A percentile compares a stretch with the other conserved stretches of the same genome.
Evolutionary conservation across 2,329 filamentous ascomycete genomes (phyloP).

Genomic region (Thelonectria discophora): DNA sequence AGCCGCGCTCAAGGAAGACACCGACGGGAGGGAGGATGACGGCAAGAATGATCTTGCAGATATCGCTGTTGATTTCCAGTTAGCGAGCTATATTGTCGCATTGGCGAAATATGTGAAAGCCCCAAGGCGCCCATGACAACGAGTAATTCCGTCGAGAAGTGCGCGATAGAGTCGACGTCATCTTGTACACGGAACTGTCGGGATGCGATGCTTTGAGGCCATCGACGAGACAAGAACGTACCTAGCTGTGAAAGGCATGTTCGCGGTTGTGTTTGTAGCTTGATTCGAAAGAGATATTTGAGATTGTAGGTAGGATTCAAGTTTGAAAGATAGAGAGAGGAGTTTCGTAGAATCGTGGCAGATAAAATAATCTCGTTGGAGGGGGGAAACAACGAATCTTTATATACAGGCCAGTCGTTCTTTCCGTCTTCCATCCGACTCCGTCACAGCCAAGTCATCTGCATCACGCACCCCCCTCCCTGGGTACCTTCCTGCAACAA

Average conservation of each 20-base stretch:
- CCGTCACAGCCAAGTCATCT: constrained; percentile 29
- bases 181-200: constrained; percentile 30
- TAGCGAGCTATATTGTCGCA: constrained; percentile 17
- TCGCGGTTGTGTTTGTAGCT: constrained; percentile 42
- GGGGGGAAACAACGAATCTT: constrained; percentile 37
- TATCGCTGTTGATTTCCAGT: constrained; percentile 52
- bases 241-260: constrained; percentile 68
- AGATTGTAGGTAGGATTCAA: constrained; percentile 15
- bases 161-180: constrained; percentile 14
- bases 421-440: too few relatives aligned
- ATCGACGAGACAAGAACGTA: constrained; percentile 46
- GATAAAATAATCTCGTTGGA: constrained; percentile 11
- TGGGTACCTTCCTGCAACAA: constrained; percentile 16
- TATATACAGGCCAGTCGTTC: too few relatives aligned
- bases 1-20: constrained; percentile 94
- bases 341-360: constrained; percentile 5
- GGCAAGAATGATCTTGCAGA: constrained; percentile 81
- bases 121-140: neutral
- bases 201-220: constrained; percentile 27
- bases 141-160: neutral
- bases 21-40: constrained; percentile 89
- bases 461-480: constrained; percentile 19
- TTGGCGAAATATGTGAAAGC: neutral
- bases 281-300: constrained; percentile 26
- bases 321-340: too few relatives aligned